These are phyloP conservation scores for Penicillium sp. DNA, from an alignment of 2,329 filamentous ascomycete genomes.

Conservation along the genomic window DNA sequence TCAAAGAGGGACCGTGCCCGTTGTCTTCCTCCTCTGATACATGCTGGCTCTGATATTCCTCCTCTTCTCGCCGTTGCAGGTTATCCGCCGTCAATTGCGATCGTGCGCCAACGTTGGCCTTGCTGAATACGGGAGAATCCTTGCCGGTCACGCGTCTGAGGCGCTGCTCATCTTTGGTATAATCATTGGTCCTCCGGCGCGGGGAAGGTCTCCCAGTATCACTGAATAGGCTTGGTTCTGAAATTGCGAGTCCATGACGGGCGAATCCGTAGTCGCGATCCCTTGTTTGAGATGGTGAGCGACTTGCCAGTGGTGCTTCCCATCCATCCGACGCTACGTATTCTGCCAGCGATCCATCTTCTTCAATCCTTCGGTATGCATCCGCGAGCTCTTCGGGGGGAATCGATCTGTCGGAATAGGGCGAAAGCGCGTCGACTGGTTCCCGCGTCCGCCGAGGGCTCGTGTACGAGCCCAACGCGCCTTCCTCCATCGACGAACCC, in stretches of 20 bases:
- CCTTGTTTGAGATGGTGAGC: conserved; percentile 26
- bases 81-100: conserved; percentile 36
- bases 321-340: conserved; percentile 34
- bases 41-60: conserved; percentile 10
- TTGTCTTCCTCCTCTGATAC: conserved; percentile 25
- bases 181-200: conserved; percentile 35
- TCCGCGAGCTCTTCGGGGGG: conserved; percentile 42
- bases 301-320: conserved; percentile 18
- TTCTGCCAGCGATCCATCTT: conserved; percentile 38
- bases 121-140: conserved; percentile 43
- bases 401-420: conserved; percentile 34
- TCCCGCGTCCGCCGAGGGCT: conserved; percentile 33
- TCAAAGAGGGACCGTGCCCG: conserved; percentile 32
- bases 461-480: conserved; percentile 21
- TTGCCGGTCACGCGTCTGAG: conserved; percentile 39
- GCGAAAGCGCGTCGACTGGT: conserved; percentile 27
- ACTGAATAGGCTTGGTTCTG: conserved; percentile 36
- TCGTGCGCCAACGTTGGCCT: conserved; percentile 33
- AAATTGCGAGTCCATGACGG: conserved; percentile 20
- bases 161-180: conserved; percentile 40
- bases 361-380: conserved; percentile 40
- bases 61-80: conserved; percentile 37
- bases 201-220: conserved; percentile 34
- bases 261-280: conserved; percentile 15
- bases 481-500: conserved; percentile 29